phyloP scores from a whole-genome alignment of 352 stramenopile genomes.

The Phytophthora hybrid region DNA sequence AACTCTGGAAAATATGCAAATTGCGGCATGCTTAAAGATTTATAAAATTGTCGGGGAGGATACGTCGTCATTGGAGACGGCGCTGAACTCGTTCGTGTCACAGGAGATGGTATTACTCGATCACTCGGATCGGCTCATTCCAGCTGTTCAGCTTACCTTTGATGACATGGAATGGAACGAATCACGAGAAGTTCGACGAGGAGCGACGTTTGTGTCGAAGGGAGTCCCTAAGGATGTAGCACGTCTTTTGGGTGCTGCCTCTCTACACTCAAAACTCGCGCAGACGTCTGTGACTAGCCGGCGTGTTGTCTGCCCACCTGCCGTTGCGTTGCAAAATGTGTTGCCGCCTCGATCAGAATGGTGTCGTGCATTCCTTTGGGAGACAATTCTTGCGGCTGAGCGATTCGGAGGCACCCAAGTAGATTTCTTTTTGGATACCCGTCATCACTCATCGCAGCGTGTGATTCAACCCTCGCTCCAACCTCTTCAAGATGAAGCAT shows the following conservation, averaged over 20 bases:
- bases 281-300: slow-evolving; percentile 67
- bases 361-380: slow-evolving; percentile 58
- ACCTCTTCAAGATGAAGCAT: slow-evolving; percentile 69
- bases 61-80: slow-evolving; percentile 30
- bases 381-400: slow-evolving; percentile 70
- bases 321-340: slow-evolving; percentile 46
- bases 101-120: slow-evolving; percentile 59
- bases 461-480: slow-evolving; percentile 82
- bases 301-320: slow-evolving; percentile 54
- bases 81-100: slow-evolving; percentile 34
- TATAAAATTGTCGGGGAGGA: slow-evolving; percentile 56
- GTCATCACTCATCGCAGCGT: slow-evolving; percentile 66
- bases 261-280: slow-evolving; percentile 69
- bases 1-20: slow-evolving; percentile 38
- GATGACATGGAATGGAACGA: slow-evolving; percentile 88
- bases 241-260: slow-evolving; percentile 59
- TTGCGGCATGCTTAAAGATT: slow-evolving; percentile 55
- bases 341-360: slow-evolving; percentile 51
- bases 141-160: slow-evolving; percentile 52
- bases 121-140: slow-evolving; percentile 41
- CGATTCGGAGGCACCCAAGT: slow-evolving; percentile 59
- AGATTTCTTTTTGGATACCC: slow-evolving; percentile 75
- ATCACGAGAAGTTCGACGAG: slow-evolving; percentile 59
- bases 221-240: slow-evolving; percentile 57
- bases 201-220: slow-evolving; percentile 61